A percentile compares a stretch with the other conserved stretches of the same genome.
phyloP scores from a whole-genome alignment of 2,329 filamentous ascomycete species.

The Aspergillus neoniger region DNA sequence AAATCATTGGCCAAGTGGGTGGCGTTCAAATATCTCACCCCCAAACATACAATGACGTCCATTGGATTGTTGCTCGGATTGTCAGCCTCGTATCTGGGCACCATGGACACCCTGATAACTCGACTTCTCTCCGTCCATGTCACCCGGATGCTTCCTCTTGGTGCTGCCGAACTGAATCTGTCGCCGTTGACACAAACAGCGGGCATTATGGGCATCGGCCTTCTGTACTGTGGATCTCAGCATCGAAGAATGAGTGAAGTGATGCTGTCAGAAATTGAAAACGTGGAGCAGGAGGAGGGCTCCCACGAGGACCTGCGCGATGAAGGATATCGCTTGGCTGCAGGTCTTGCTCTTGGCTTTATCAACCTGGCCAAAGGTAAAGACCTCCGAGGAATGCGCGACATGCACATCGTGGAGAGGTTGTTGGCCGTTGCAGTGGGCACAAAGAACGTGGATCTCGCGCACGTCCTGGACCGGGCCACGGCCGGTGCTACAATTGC shows the following conservation, averaged over 20 bases:
- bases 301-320: conserved; percentile 79
- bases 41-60: conserved; percentile 98
- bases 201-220: conserved; percentile 93
- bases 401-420: conserved; percentile 90
- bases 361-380: conserved; percentile 93
- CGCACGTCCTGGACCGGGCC: conserved; percentile 89
- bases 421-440: conserved; percentile 82
- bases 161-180: conserved; percentile 90
- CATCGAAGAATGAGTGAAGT: conserved; percentile 98
- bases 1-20: conserved; percentile 96
- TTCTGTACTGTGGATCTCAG: conserved; percentile 92
- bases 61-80: conserved; percentile 91
- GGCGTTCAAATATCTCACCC: conserved; percentile 97
- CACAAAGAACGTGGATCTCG: conserved; percentile 85
- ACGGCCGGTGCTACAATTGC: conserved; percentile 92
- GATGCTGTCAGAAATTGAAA: conserved; percentile 96
- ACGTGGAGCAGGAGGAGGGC: conserved; percentile 76
- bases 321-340: conserved; percentile 93
- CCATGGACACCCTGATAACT: conserved; percentile 95
- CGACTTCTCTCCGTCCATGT: conserved; percentile 93
- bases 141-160: conserved; percentile 86
- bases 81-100: conserved; percentile 90
- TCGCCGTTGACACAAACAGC: conserved; percentile 93
- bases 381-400: conserved; percentile 83
- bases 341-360: conserved; percentile 87